Conservation (phyloP, 2,329 filamentous ascomycete genomes). For the Alternaria longipes region DNA sequence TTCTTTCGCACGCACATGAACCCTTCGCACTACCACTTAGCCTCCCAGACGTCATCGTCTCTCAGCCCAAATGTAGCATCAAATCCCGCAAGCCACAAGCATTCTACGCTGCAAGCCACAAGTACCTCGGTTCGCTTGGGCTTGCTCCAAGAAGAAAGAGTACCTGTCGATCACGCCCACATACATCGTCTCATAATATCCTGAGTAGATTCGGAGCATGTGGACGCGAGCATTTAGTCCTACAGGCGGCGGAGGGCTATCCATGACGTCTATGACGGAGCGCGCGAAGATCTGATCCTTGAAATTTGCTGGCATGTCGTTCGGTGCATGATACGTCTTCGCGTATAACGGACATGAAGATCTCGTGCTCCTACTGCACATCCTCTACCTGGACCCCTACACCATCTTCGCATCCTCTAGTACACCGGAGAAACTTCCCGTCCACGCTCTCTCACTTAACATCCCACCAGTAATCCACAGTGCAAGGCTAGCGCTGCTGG, state of each 20-base stretch:
- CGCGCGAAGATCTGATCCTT: neutral
- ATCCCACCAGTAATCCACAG: neutral
- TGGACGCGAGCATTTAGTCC: neutral
- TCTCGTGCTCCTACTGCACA: neutral
- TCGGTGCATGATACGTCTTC: neutral
- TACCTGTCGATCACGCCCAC: conserved; percentile 12
- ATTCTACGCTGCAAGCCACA: conserved; percentile 11
- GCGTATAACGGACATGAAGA: neutral
- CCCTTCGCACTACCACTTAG: conserved; percentile 4
- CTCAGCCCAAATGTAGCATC: neutral
- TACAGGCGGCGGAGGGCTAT: neutral
- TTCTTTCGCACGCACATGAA: neutral
- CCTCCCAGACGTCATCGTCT: neutral
- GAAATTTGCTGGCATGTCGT: neutral
- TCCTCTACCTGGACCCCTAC: neutral
- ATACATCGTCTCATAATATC: neutral
- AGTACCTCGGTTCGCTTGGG: neutral
- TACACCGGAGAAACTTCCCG: neutral
- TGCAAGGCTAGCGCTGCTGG: neutral
- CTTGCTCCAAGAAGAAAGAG: neutral
- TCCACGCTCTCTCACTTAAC: neutral
- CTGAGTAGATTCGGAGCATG: conserved; percentile 1
- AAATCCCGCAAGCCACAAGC: neutral
- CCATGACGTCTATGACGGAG: neutral
- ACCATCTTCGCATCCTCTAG: neutral